Evolutionary conservation across 805 yeast species (phyloP), one percentile per base, ranked within the genome.

Genomic region (Teunomyces barrocoloradensis): DNA sequence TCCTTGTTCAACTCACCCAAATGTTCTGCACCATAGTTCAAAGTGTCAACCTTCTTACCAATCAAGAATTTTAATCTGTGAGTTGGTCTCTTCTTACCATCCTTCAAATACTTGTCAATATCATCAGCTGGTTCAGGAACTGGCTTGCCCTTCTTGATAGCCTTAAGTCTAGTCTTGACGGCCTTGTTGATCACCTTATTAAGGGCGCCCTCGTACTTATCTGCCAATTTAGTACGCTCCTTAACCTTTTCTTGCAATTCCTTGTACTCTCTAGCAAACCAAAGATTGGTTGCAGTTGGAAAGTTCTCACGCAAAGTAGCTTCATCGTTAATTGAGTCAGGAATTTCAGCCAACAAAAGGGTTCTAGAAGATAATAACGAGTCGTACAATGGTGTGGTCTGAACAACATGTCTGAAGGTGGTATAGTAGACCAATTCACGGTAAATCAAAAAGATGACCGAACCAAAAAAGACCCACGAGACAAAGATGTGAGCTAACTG

Each of bases 31-130:
- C 86, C 82, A 61, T 89, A 86, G 44, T 84, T 79, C 59, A 92
- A 79, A 29, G 97, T 86, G 58, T 85, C 85, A 47, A 91, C 96
- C 69, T 91, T 91, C 68, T 87, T 68, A 49, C 97, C 96, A 56
- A 85, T 75, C 49, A 87, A 66, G 47, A 81, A 82, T 59, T 79
- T 80, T 57, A 89, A 76, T 53, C 80, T 80, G 67, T 89, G 92
- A 29, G 88, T 84, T 42, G 97, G 97, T 56, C 92, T 79, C 73
- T 89, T 90, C 55, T 71, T 71, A 35, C 75, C 76, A 49, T 71
- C 74, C 67, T 86, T 85, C 51, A 89, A 81, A 64, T 87, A 89
- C 38, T 81, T 73, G 52, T 75, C 73, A 42, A 84, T 58, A 51
- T 78, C 84, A 59, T 82, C 74, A 45, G 72, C 77, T 3, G 86